Evolutionary conservation across 1,284 basidiomycete species (phyloP), one percentile per base, ranked within the genome.

Genomic region (Leccinum idahoense): DNA sequence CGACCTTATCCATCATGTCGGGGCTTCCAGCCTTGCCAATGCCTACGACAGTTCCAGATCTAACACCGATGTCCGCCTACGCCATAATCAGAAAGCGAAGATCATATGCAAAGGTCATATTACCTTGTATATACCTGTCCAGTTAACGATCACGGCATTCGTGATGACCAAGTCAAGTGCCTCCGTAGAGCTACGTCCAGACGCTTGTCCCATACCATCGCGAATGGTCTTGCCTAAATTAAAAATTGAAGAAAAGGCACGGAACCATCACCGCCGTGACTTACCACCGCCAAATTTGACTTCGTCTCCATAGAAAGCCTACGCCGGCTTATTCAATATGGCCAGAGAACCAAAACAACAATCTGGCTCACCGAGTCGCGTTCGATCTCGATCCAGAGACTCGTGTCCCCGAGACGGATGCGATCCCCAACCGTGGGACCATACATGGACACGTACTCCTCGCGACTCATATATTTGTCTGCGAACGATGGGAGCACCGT

Each of bases 11-110:
- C 93, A 98, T 98, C 56, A 92, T 82, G 72, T 98, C 95, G 2
- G 95, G 96, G 76, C 99, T 99, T 2, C 97, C 97, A 5, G 95
- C 93, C 76, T 99, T 99, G 39, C 97, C 97, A 61, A 99, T 91
- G 0, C 90, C 96, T 10, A 81, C 82, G 67, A 99, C 18, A 18
- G 18, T 71, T 0, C 96, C 96, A 65, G 87, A 75, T 76, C 92
- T 94, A 66, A 99, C 84, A 46, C 97, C 97, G 60, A 99, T 93
- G 73, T 99, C 97, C n/a, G 96, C 96, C 92, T 95, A 66, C 37
- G 68, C 59, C 20, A 3, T 46, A n/a, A 55, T 70, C 51, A 59
- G 63, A 23, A 11, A 11, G n/a, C 35, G 57, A 32, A 2, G 5
- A n/a, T 12, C 1, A 26, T 15, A 54, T 18, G 15, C 54, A 56